Conservation (phyloP, 2,329 filamentous ascomycete genomes). For the Neonectria coccinea region DNA sequence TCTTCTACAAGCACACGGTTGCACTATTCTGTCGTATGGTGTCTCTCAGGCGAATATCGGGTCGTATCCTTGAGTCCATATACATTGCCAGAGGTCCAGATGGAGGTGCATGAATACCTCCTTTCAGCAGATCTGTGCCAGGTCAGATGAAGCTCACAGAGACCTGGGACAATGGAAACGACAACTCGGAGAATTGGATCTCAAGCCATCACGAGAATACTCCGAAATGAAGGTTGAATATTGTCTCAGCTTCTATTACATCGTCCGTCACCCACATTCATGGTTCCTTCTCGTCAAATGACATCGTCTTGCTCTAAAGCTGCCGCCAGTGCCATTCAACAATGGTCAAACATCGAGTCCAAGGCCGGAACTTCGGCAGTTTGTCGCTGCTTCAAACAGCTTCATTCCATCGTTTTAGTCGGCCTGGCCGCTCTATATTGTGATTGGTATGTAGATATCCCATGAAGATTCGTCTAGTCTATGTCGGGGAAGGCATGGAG, state of each 20-base stretch:
- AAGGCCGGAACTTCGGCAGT: conserved; percentile 34
- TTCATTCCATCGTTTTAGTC: conserved; percentile 38
- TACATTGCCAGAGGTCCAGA: conserved; percentile 42
- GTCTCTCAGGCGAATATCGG: conserved; percentile 34
- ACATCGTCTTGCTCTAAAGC: conserved; percentile 38
- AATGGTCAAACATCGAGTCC: conserved; percentile 36
- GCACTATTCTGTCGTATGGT: conserved; percentile 31
- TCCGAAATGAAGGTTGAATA: conserved; percentile 43
- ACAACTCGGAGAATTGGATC: conserved; percentile 27
- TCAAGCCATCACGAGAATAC: conserved; percentile 41
- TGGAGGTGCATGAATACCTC: conserved; percentile 34
- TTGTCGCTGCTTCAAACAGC: conserved; percentile 36
- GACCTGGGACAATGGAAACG: conserved; percentile 38
- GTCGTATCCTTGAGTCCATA: conserved; percentile 42
- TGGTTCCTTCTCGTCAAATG: conserved; percentile 42
- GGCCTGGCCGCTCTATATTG: too few relatives aligned
- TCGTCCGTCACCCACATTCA: conserved; percentile 42
- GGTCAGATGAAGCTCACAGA: conserved; percentile 31
- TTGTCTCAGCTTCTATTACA: conserved; percentile 39
- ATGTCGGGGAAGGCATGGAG: conserved; percentile 24
- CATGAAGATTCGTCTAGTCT: too few relatives aligned
- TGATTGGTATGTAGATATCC: too few relatives aligned
- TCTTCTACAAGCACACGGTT: conserved; percentile 31
- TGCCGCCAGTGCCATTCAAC: conserved; percentile 35
- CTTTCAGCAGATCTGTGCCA: conserved; percentile 39